Evolutionary conservation across 176 grass and related monocot genomes (phyloP).

Genomic region (Hyparrhenia diplandra): DNA sequence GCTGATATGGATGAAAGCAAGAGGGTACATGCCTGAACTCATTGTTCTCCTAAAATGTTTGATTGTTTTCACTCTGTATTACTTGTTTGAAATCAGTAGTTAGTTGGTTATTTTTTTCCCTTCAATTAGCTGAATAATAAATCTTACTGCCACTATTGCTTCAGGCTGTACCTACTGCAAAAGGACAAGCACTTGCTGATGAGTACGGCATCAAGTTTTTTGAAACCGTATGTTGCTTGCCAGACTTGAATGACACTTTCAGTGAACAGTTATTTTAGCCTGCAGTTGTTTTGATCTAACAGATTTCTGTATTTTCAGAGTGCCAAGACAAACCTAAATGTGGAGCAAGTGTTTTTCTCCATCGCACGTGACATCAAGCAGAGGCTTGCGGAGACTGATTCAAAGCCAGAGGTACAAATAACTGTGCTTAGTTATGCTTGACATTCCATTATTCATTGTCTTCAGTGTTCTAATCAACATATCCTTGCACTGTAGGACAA

Average conservation of each 20-base stretch:
- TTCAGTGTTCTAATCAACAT: slow-evolving; percentile 2
- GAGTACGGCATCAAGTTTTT: slow-evolving; percentile 98
- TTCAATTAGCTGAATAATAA: not conserved
- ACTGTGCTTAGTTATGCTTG: not conserved
- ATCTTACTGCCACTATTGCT: slow-evolving; percentile 9
- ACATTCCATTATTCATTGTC: not conserved
- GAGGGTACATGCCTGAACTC: slow-evolving; percentile 39
- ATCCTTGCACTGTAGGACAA: slow-evolving; percentile 56
- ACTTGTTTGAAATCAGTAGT: slow-evolving; percentile 1
- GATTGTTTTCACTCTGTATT: not conserved
- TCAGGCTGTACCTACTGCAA: slow-evolving; percentile 90
- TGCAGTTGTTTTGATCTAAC: not conserved
- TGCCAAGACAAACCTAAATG: slow-evolving; percentile 46
- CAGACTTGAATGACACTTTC: not conserved
- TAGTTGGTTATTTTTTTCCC: not conserved
- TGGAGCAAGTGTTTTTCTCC: slow-evolving; percentile 96
- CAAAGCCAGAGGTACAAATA: slow-evolving; percentile 78
- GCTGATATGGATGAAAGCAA: slow-evolving; percentile 98
- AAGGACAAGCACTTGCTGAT: slow-evolving; percentile 90
- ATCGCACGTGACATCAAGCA: slow-evolving; percentile 88
- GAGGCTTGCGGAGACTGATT: slow-evolving; percentile 73
- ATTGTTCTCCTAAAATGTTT: not conserved
- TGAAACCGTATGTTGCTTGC: slow-evolving; percentile 72
- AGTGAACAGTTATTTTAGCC: not conserved
- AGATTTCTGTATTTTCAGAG: not conserved